Evolutionary conservation across 1,139 yeast species (phyloP).

Genomic region (Saccharomycopsis phalli): DNA sequence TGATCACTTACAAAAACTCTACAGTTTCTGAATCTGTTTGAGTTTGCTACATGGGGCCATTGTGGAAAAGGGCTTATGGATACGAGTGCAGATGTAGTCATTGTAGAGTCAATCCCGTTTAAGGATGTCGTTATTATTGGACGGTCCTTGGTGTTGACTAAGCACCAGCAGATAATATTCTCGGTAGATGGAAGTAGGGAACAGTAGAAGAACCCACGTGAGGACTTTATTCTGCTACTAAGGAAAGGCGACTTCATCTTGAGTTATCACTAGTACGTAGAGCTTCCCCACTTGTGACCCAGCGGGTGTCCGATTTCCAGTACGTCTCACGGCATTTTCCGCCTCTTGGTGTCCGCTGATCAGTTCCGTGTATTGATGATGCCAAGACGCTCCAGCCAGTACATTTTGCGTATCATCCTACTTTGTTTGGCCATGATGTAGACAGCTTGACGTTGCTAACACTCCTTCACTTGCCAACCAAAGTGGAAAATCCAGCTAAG

Average conservation of each 20-base stretch:
- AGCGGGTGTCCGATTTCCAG: slow-evolving; percentile 62
- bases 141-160: no score
- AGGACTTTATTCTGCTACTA: slow-evolving; percentile 63
- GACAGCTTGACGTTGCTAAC: slow-evolving; percentile 48
- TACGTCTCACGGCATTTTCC: slow-evolving; percentile 64
- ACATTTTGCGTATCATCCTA: slow-evolving; percentile 54
- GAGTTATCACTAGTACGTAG: slow-evolving; percentile 81
- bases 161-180: no score
- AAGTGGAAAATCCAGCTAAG: slow-evolving; percentile 68
- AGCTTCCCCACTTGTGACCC: slow-evolving; percentile 63
- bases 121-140: no score
- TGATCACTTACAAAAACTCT: slow-evolving; percentile 33
- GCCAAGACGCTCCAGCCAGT: slow-evolving; percentile 48
- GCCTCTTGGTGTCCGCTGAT: slow-evolving; percentile 50
- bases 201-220: slow-evolving; percentile 68
- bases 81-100: slow-evolving; percentile 44
- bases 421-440: slow-evolving; percentile 83
- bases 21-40: slow-evolving; percentile 40
- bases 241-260: slow-evolving; percentile 72
- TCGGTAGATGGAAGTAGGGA: slow-evolving; percentile 90
- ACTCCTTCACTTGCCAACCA: slow-evolving; percentile 73
- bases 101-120: slow-evolving; percentile 72
- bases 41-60: slow-evolving; percentile 44
- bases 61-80: slow-evolving; percentile 33
- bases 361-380: slow-evolving; percentile 84